Conservation (phyloP, 2,329 filamentous ascomycete genomes). For the Beauveria bassiana region DNA sequence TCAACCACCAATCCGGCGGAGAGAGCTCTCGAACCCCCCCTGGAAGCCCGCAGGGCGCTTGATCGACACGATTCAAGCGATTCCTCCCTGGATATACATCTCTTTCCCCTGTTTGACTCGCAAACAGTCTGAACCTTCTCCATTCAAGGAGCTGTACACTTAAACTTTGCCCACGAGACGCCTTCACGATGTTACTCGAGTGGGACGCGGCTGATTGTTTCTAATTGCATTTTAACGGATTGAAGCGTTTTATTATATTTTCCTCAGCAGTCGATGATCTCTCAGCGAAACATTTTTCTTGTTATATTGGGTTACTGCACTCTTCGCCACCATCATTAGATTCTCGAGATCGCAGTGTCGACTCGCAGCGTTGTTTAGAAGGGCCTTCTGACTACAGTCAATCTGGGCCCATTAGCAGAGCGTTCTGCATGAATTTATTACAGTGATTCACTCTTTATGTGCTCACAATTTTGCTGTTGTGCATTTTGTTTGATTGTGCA, state of each 20-base stretch:
- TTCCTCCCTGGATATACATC: neutral
- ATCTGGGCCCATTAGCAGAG: neutral
- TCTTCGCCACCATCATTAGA: conserved; percentile 7
- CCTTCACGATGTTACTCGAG: neutral
- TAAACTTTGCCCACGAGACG: neutral
- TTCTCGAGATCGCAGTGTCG: neutral
- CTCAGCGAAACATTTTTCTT: conserved; percentile 3
- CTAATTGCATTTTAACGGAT: conserved; percentile 7
- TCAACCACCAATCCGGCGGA: neutral
- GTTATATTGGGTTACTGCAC: neutral
- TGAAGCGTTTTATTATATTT: conserved; percentile 4
- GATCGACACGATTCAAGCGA: neutral
- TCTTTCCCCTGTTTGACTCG: neutral
- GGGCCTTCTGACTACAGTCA: neutral
- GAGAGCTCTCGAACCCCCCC: neutral
- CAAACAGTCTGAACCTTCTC: neutral
- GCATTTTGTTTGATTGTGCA: neutral
- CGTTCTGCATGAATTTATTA: neutral
- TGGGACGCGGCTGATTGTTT: neutral
- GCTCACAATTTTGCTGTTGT: neutral
- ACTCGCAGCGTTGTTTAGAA: conserved; percentile 3
- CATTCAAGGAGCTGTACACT: conserved; percentile 4
- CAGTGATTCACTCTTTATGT: conserved; percentile 1
- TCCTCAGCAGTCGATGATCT: neutral
- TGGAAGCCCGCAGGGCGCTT: too few relatives aligned